Evolutionary conservation across 2,329 filamentous ascomycete species (phyloP), one percentile per base, ranked within the genome.

Genomic region (Cephalotrichum gorgonifer): DNA sequence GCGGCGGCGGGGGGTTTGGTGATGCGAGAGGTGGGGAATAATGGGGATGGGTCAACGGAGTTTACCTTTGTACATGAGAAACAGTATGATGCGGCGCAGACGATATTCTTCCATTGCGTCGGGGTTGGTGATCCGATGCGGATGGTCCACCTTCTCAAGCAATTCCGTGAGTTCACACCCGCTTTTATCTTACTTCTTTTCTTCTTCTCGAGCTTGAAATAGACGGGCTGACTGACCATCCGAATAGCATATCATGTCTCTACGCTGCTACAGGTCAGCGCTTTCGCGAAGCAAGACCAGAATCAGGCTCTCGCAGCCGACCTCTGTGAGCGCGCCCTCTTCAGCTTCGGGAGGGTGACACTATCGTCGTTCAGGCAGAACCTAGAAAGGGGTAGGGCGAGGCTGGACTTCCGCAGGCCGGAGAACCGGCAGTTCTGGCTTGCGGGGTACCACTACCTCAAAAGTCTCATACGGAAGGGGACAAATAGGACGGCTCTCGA

Each of bases 401-500:
- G 88, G 15, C 69, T 98, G 9, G 81, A 91, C 59, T 97, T 96
- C 61, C 68, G 75, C 20, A 75, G 88, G 33, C 83, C 85, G 0
- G 90, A 95, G 63, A 97, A 97, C 63, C 78, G 93, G 41, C 91
- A 97, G 63, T 82, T 98, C 54, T 95, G 87, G 83, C 79, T 97
- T 31, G 86, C 88, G 1, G 86, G 83, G 8, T 95, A 89, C 72
- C 82, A 90, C 56, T 96, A 96, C 58, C 84, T 97, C 57, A 80
- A 79, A 56, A 93, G 88, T 55, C 72, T 98, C 22, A 76, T 88
- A 15, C 83, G 88, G 67, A 91, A 94, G 57, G 89, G 90, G n/a
- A 96, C 91, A 1, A 95, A 88, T 73, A 78, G 89, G 43, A 97
- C 93, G 1, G 88, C 89, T 0, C 81, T 95, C 44, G 93, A 97